Percentiles rank a stretch among this genome's conserved stretches.
phyloP scores from a whole-genome alignment of 2,329 filamentous ascomycete genomes.

The Tolypocladium tundrense region DNA sequence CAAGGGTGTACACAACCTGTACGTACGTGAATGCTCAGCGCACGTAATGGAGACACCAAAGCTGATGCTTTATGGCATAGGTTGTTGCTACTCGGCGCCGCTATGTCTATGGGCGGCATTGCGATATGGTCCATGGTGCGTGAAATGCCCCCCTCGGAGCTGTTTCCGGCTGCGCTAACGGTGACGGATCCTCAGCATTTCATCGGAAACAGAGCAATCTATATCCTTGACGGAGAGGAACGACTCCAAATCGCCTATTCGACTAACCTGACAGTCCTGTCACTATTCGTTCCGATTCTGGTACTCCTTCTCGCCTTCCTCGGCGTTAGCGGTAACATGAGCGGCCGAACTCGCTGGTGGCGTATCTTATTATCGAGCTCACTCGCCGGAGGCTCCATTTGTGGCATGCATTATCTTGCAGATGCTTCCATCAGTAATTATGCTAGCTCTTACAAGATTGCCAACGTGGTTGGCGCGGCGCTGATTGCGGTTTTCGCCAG shows the following conservation, averaged over 20 bases:
- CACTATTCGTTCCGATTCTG: conserved; percentile 66
- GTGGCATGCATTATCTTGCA: conserved; percentile 77
- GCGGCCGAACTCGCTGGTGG: conserved; percentile 41
- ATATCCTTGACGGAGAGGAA: conserved; percentile 50
- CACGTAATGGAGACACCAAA: not conserved
- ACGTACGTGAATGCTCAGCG: conserved; percentile 30
- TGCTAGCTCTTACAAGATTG: conserved; percentile 44
- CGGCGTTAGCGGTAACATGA: conserved; percentile 44
- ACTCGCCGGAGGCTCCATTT: conserved; percentile 65
- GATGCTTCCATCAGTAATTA: conserved; percentile 75
- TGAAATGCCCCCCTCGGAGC: not conserved
- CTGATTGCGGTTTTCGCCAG: conserved; percentile 63
- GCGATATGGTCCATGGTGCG: conserved; percentile 62
- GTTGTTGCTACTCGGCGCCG: conserved; percentile 52
- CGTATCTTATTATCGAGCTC: conserved; percentile 52
- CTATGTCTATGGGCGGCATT: conserved; percentile 63
- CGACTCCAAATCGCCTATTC: conserved; percentile 65
- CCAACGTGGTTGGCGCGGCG: conserved; percentile 55
- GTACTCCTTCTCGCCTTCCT: conserved; percentile 67
- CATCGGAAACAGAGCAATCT: conserved; percentile 69
- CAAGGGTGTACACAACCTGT: conserved; percentile 61
- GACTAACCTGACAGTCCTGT: conserved; percentile 58
- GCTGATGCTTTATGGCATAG: conserved; percentile 21
- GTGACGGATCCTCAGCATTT: conserved; percentile 16
- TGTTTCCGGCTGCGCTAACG: not conserved